Evolutionary conservation across 768 basidiomycete species (phyloP).

Genomic region (Tylopilus plumbeoviolaceoides): DNA sequence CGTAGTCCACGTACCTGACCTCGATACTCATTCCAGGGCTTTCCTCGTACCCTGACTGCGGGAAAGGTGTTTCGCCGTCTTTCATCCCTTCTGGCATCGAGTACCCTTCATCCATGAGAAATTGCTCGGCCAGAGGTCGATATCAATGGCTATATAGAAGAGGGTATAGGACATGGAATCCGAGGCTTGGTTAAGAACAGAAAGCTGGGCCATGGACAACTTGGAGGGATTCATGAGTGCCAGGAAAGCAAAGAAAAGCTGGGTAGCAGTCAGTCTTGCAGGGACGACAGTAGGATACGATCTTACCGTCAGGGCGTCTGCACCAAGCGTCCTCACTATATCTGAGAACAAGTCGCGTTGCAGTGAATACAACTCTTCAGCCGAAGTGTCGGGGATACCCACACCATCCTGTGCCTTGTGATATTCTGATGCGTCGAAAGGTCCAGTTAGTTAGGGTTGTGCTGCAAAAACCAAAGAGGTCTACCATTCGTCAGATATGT

Average conservation of each 20-base stretch:
- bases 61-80: slow-evolving; percentile 18
- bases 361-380: slow-evolving; percentile 5
- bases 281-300: too few relatives aligned
- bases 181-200: slow-evolving; percentile 27
- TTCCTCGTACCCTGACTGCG: too few relatives aligned
- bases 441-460: too few relatives aligned
- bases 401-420: slow-evolving; percentile 17
- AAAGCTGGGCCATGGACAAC: slow-evolving; percentile 29
- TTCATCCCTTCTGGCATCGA: slow-evolving; percentile 23
- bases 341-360: background rate
- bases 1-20: too few relatives aligned
- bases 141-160: background rate
- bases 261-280: too few relatives aligned
- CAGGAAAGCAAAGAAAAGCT: too few relatives aligned
- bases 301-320: too few relatives aligned
- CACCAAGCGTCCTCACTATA: slow-evolving; percentile 4
- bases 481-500: slow-evolving; percentile 14
- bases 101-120: too few relatives aligned
- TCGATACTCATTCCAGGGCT: slow-evolving; percentile 11
- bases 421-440: slow-evolving; percentile 5
- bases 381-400: too few relatives aligned
- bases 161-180: slow-evolving; percentile 19
- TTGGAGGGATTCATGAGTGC: slow-evolving; percentile 21
- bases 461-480: background rate
- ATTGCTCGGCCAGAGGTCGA: too few relatives aligned